These are phyloP conservation scores for Globisporangium carolinianum DNA, from an alignment of 352 stramenopile species.

Conservation along the genomic window DNA sequence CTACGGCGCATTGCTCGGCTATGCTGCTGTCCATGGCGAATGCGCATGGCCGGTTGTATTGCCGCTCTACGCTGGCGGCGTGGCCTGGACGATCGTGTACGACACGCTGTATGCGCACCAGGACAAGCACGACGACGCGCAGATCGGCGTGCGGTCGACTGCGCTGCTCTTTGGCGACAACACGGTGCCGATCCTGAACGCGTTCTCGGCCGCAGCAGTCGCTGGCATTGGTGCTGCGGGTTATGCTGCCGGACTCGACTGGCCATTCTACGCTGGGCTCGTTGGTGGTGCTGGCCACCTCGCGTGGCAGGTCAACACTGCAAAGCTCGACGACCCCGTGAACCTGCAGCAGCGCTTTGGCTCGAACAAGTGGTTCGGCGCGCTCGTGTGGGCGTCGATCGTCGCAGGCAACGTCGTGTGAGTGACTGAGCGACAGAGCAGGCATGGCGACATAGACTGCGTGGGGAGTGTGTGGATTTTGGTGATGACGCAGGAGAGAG, in stretches of 20 bases:
- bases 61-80: slow-evolving; percentile 91
- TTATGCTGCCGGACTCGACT: slow-evolving; percentile 76
- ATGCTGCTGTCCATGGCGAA: slow-evolving; percentile 79
- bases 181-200: slow-evolving; percentile 91
- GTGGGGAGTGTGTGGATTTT: no score
- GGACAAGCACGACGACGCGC: slow-evolving; percentile 95
- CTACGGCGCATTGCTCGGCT: slow-evolving; percentile 95
- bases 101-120: slow-evolving; percentile 99
- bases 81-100: slow-evolving; percentile 99
- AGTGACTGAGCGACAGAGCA: background rate
- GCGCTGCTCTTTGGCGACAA: slow-evolving; percentile 93
- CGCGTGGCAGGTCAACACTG: slow-evolving; percentile 95
- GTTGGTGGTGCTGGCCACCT: slow-evolving; percentile 88
- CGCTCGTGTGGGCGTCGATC: slow-evolving; percentile 78
- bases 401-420: slow-evolving; percentile 69
- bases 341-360: slow-evolving; percentile 93
- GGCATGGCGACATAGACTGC: no score
- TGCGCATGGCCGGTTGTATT: slow-evolving; percentile 85
- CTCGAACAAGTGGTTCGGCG: slow-evolving; percentile 91
- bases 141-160: slow-evolving; percentile 94
- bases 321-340: slow-evolving; percentile 90
- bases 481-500: no score
- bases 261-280: slow-evolving; percentile 88
- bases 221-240: slow-evolving; percentile 59
- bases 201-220: slow-evolving; percentile 66